Evolutionary conservation across 1,284 basidiomycete species (phyloP).

Genomic region (Ceratobasidium sp.): DNA sequence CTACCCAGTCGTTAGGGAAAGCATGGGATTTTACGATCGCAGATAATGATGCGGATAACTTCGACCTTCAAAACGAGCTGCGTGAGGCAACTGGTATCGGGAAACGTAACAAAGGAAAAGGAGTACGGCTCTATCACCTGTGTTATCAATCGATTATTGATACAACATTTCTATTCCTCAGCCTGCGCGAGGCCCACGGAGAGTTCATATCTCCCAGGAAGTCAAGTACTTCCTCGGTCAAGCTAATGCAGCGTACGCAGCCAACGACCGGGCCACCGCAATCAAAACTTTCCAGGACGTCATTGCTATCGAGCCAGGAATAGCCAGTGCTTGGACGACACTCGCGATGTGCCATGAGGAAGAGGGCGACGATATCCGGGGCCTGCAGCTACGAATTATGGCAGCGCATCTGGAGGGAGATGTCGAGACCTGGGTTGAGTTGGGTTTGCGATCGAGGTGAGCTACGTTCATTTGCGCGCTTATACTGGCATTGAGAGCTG

Average conservation of each 20-base stretch:
- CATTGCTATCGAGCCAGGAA: conserved; percentile 92
- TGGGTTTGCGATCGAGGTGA: conserved; percentile 82
- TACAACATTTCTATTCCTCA: conserved; percentile 45
- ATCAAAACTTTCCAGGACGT: conserved; percentile 90
- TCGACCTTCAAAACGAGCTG: conserved; percentile 76
- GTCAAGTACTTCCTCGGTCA: conserved; percentile 85
- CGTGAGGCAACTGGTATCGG: conserved; percentile 79
- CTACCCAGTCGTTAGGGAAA: conserved; percentile 65
- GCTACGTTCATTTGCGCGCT: conserved; percentile 45
- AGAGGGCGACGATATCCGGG: conserved; percentile 86
- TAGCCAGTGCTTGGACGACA: conserved; percentile 73
- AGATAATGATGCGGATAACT: conserved; percentile 70
- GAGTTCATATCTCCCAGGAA: conserved; percentile 81
- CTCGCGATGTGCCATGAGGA: conserved; percentile 62
- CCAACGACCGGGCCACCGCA: conserved; percentile 75
- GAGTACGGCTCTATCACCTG: conserved; percentile 58
- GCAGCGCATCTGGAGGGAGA: conserved; percentile 88
- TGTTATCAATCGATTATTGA: not conserved
- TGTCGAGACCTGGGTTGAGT: conserved; percentile 87
- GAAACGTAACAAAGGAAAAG: conserved; percentile 59
- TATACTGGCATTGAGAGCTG: not conserved
- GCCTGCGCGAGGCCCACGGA: conserved; percentile 59
- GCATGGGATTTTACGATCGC: conserved; percentile 72
- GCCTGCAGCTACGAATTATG: conserved; percentile 88
- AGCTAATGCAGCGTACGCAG: conserved; percentile 90